Conservation (phyloP, 371 early-diverging fungal species). For the Circinella umbellata region DNA sequence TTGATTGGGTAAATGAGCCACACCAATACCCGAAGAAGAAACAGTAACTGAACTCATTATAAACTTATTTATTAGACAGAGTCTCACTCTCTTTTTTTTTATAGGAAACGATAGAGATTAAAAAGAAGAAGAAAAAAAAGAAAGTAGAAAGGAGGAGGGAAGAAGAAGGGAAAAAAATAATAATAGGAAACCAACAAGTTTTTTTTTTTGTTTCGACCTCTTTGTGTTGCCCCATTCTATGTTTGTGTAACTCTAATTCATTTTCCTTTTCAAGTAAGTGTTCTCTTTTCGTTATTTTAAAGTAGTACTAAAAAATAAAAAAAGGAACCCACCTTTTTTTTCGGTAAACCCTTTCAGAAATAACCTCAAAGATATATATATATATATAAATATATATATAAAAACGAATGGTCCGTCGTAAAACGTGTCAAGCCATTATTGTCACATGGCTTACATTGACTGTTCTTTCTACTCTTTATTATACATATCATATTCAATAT, state of each 20-base stretch:
- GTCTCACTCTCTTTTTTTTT: neutral
- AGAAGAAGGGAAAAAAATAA: neutral
- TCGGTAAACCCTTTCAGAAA: too few relatives aligned
- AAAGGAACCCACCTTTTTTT: neutral
- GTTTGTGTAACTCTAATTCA: too few relatives aligned
- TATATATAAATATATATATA: too few relatives aligned
- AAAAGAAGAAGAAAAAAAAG: neutral
- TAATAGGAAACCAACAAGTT: too few relatives aligned
- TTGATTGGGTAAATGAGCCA: constrained; percentile 98
- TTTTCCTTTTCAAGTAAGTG: too few relatives aligned
- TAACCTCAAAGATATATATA: neutral
- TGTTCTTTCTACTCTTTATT: constrained; percentile 2
- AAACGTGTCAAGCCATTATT: constrained; percentile 2
- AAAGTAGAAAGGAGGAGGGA: neutral
- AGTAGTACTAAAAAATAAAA: neutral
- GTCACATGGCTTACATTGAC: constrained; percentile 3
- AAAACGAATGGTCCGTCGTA: neutral
- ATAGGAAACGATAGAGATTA: neutral
- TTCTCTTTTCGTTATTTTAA: too few relatives aligned
- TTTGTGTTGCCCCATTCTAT: too few relatives aligned
- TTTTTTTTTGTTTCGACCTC: too few relatives aligned
- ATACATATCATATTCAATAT: neutral
- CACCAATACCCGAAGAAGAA: constrained; percentile 81
- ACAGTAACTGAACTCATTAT: constrained; percentile 54
- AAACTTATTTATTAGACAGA: neutral